Evolutionary conservation across 208 protist species (phyloP).

Genomic region (Herpetomonas tarakana): DNA sequence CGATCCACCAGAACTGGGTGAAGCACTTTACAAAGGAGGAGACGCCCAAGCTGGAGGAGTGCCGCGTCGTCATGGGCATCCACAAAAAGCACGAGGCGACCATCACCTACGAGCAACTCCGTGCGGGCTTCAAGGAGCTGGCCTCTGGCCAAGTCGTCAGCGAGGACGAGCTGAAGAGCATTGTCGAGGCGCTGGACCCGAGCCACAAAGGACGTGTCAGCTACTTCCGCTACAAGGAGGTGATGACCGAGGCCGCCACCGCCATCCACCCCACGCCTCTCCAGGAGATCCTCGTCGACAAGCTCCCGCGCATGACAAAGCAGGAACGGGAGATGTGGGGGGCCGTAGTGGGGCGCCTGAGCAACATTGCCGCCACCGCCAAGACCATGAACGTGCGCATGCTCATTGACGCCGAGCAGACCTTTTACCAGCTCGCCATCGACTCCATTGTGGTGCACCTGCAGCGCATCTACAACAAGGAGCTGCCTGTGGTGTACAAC

Average conservation of each 20-base stretch:
- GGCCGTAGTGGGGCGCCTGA: slow-evolving; percentile 58
- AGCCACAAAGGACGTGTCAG: slow-evolving; percentile 71
- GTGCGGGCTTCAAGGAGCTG: slow-evolving; percentile 44
- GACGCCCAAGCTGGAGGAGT: slow-evolving; percentile 80
- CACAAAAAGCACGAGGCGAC: slow-evolving; percentile 56
- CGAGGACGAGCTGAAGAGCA: slow-evolving; percentile 46
- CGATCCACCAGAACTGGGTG: slow-evolving; percentile 80
- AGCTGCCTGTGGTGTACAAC: slow-evolving; percentile 93
- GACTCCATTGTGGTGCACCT: slow-evolving; percentile 88
- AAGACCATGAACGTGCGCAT: slow-evolving; percentile 71
- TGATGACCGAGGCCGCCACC: slow-evolving; percentile 75
- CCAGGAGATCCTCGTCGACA: slow-evolving; percentile 52
- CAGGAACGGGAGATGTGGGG: slow-evolving; percentile 79
- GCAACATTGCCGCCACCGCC: slow-evolving; percentile 67
- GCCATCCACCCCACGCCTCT: slow-evolving; percentile 47
- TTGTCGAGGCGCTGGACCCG: slow-evolving; percentile 62
- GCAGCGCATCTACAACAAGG: slow-evolving; percentile 89
- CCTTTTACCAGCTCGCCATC: slow-evolving; percentile 96
- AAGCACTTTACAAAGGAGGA: slow-evolving; percentile 73
- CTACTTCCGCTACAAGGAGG: slow-evolving; percentile 88
- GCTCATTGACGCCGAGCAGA: slow-evolving; percentile 97
- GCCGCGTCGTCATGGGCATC: slow-evolving; percentile 77
- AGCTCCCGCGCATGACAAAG: slow-evolving; percentile 63
- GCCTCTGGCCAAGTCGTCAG: slow-evolving; percentile 28
- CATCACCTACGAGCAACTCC: slow-evolving; percentile 67